Base-by-base conservation (phyloP, 352 stramenopile species). In the Aphanomyces cochlioides region DNA sequence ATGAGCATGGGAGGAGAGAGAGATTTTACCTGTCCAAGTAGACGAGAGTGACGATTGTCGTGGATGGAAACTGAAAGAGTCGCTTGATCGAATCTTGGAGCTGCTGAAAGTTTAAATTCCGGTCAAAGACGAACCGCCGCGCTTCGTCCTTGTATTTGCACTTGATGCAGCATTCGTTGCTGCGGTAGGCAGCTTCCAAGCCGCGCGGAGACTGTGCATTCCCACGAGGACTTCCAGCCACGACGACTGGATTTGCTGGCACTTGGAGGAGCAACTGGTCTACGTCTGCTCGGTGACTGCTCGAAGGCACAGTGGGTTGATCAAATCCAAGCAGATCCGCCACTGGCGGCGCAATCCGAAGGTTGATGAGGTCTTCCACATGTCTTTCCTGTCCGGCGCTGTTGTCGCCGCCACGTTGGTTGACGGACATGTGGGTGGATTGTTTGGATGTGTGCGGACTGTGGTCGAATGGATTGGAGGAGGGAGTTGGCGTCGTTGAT, bases 71-170 rank as follows among this genome's bases (percentile, higher is more conserved):
- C n/a, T 75, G 72, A 58, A 92, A 79, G 7, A 89, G 63, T 4
- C 72, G 66, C 15, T 77, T 66, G 37, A 89, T 73, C 7, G 79
- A 67, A 60, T 78, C 15, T 3, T 72, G 43, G 36, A 92, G 61
- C 17, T 81, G 73, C 7, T 61, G 10, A 15, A 81, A 56, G 5
- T 72, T 81, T 3, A 57, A 39, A 21, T 79, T 74, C 5, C 69
- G 68, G 19, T 63, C 73, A 4, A 78, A 76, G 2, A 69, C 66
- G 47, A 92, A 88, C 34, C 85, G 75, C 47, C 78, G 77, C 39
- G 76, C 73, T 19, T 72, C 73, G 41, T 79, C 76, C 13, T 77
- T 77, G 77, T 77, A 90, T 66, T 92, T 92, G 80, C 85, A 90
- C 61, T 81, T 81, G 56, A 90, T 83, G 37, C 45, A 89, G 69